Base-by-base conservation (phyloP, 805 yeast genomes). In the Priceomyces medius region DNA sequence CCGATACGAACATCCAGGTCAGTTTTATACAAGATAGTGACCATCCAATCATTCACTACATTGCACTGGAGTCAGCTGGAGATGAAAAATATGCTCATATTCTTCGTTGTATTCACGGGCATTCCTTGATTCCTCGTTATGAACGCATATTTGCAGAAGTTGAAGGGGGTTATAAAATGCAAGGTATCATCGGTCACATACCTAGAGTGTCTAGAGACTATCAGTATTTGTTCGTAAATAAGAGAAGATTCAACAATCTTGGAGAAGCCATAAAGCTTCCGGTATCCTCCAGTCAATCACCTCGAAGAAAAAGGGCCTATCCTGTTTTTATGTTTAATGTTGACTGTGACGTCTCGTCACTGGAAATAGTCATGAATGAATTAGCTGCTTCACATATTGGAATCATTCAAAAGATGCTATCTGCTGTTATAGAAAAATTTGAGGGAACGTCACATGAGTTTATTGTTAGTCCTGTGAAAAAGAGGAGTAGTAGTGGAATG, bases 161-260 rank as follows among this genome's bases (percentile, higher is more conserved):
- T 10, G 32, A 41, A 3, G 44, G 57, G 5, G 57, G 56, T 1
- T 59, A 55, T 35, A 44, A 44, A 6, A 51, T 65, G n/a, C 46
- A 53, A 0, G 77, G 78, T 2, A 46, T 72, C 0, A 58, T 80
- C 8, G 75, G 79, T 0, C 52, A 49, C 3, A 27, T 40, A 0
- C 64, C 76, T 1, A 45, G 58, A 1, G 64, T 63, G 40, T 53
- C 71, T 0, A 68, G 59, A 32, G 44, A 50, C 1, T 62, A 66
- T 42, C 85, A 80, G 48, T 71, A 64, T 38, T 48, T 79, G 1
- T 74, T 65, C 39, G 47, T 76, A 17, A 78, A 81, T 53, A 66
- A 66, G 2, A 58, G 41, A 44, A n/a, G 51, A 42, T 49, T 10
- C 37, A 31, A 19, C 40, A 42, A 2, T 7, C 16, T 20, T 3